phyloP scores from a whole-genome alignment of 2,329 filamentous ascomycete species.

The Hirsutella minnesotensis region DNA sequence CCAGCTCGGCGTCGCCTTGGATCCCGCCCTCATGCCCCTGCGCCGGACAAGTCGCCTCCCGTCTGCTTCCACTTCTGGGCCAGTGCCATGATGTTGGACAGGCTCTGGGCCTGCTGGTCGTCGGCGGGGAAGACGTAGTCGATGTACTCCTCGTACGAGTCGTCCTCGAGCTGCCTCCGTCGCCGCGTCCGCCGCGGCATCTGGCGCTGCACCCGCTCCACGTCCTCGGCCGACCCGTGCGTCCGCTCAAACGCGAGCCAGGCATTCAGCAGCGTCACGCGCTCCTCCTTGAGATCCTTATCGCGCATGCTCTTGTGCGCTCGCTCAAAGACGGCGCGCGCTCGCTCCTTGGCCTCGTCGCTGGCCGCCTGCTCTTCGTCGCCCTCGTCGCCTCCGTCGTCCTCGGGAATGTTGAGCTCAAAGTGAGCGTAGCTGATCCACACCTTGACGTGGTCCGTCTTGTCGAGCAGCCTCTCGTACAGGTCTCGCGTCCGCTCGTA shows the following conservation, averaged over 20 bases:
- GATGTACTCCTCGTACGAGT: conserved; percentile 86
- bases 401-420: conserved; percentile 85
- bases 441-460: conserved; percentile 98
- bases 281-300: conserved; percentile 81
- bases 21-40: neutral
- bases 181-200: conserved; percentile 94
- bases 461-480: conserved; percentile 83
- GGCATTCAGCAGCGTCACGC: conserved; percentile 81
- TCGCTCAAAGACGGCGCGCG: conserved; percentile 72
- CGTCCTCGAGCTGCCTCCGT: conserved; percentile 81
- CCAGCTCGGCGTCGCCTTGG: neutral
- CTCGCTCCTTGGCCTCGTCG: conserved; percentile 72
- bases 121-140: conserved; percentile 97
- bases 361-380: conserved; percentile 60
- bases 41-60: conserved; percentile 21
- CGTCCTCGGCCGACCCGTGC: conserved; percentile 63
- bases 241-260: conserved; percentile 88
- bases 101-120: conserved; percentile 71
- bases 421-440: conserved; percentile 99
- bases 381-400: conserved; percentile 38
- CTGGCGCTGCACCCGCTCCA: conserved; percentile 76
- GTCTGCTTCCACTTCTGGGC: conserved; percentile 77
- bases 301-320: conserved; percentile 83
- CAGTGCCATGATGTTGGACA: conserved; percentile 74
- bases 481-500: conserved; percentile 71